These are phyloP conservation scores for Diaporthe sp. DNA, from an alignment of 2,329 filamentous ascomycete species.

Conservation along the genomic window DNA sequence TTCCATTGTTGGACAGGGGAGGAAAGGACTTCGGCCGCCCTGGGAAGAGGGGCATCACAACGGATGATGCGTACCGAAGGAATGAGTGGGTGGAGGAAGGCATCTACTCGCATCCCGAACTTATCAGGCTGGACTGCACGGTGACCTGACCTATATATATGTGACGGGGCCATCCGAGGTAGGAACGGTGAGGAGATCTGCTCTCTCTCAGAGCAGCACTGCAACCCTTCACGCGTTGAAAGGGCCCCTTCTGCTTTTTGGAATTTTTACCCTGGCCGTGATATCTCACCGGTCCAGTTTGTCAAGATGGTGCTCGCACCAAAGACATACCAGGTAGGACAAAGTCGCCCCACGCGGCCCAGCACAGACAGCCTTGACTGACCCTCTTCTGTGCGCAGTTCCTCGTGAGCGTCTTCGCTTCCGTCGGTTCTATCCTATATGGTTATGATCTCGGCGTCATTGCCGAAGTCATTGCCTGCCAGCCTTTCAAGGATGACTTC, in stretches of 20 bases:
- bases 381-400: slow-evolving; percentile 48
- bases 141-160: slow-evolving; percentile 15
- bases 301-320: slow-evolving; percentile 36
- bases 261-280: neutral
- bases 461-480: slow-evolving; percentile 61
- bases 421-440: slow-evolving; percentile 64
- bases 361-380: slow-evolving; percentile 23
- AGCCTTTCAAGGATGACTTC: slow-evolving; percentile 38
- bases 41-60: neutral
- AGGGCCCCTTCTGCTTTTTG: neutral
- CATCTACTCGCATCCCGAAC: neutral
- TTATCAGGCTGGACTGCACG: neutral
- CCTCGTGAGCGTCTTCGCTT: slow-evolving; percentile 64
- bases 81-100: neutral
- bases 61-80: slow-evolving; percentile 21
- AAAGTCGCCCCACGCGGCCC: neutral
- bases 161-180: slow-evolving; percentile 2
- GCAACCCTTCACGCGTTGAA: slow-evolving; percentile 1
- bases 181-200: slow-evolving; percentile 13
- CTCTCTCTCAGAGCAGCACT: neutral
- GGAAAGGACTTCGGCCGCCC: neutral
- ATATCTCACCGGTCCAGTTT: neutral
- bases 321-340: slow-evolving; percentile 37
- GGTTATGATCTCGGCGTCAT: slow-evolving; percentile 67
- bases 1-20: slow-evolving; percentile 4